Evolutionary conservation across 108 stramenopile species (phyloP).

Genomic region (Bacterosira constricta): DNA sequence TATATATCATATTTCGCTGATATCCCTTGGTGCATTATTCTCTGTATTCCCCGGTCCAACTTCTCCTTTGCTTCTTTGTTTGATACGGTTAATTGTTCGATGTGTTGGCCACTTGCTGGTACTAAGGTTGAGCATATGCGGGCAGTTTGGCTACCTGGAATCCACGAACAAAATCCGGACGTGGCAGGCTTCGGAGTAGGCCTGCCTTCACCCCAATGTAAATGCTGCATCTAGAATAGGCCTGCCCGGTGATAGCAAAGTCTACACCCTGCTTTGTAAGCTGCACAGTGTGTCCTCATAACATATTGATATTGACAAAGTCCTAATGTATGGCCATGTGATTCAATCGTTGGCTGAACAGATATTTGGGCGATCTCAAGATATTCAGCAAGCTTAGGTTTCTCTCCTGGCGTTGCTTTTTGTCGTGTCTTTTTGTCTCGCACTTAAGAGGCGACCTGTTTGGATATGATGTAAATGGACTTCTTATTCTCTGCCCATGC

Average conservation of each 20-base stretch:
- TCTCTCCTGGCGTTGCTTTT: not conserved
- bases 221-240: slow-evolving; percentile 5
- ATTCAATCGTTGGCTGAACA: not conserved
- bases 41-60: no score
- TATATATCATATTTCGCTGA: no score
- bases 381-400: not conserved
- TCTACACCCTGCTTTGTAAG: not conserved
- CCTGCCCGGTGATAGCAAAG: not conserved
- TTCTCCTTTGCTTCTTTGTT: no score
- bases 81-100: no score
- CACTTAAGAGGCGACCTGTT: not conserved
- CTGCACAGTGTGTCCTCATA: not conserved
- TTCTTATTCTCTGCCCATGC: not conserved
- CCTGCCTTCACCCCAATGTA: slow-evolving; percentile 4
- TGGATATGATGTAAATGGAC: slow-evolving; percentile 4
- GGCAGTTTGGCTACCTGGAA: no score
- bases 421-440: not conserved
- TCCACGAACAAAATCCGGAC: not conserved
- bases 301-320: no score
- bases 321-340: no score
- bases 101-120: no score
- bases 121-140: no score
- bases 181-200: slow-evolving; percentile 4
- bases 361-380: not conserved
- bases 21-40: no score